Conservation (phyloP, 495 filamentous ascomycete species). For the Wilcoxina mikolae region DNA sequence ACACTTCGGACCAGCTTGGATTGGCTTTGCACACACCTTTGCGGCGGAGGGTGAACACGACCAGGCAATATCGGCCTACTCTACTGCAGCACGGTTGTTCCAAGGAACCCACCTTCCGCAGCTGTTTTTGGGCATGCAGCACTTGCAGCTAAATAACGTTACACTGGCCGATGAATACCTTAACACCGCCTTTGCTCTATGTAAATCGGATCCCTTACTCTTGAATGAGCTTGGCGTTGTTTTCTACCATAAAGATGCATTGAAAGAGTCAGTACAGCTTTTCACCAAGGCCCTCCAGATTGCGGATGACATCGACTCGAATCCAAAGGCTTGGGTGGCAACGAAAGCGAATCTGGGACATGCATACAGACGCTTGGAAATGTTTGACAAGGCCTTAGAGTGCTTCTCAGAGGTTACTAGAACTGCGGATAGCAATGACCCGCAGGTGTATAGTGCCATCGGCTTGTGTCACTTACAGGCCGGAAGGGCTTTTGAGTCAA, state of each 20-base stretch:
- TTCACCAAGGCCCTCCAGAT: constrained; percentile 63
- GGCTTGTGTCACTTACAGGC: constrained; percentile 61
- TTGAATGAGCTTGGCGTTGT: constrained; percentile 94
- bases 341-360: constrained; percentile 82
- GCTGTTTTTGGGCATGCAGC: constrained; percentile 96
- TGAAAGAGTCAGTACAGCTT: constrained; percentile 52
- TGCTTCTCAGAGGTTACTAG: constrained; percentile 73
- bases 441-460: constrained; percentile 55
- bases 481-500: constrained; percentile 49
- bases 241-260: constrained; percentile 75
- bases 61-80: constrained; percentile 95
- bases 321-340: constrained; percentile 71
- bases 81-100: constrained; percentile 86
- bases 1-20: constrained; percentile 96
- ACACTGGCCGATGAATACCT: constrained; percentile 90
- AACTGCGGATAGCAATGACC: constrained; percentile 51
- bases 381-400: constrained; percentile 52
- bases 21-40: constrained; percentile 97
- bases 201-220: constrained; percentile 68
- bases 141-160: constrained; percentile 89
- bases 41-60: constrained; percentile 99
- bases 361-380: constrained; percentile 59
- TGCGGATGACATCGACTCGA: constrained; percentile 63
- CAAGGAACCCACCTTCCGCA: constrained; percentile 94
- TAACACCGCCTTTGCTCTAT: constrained; percentile 64